Evolutionary conservation across 192 early-diverging fungal species (phyloP), one percentile per base, ranked within the genome.

Genomic region (Coemansia sp.): DNA sequence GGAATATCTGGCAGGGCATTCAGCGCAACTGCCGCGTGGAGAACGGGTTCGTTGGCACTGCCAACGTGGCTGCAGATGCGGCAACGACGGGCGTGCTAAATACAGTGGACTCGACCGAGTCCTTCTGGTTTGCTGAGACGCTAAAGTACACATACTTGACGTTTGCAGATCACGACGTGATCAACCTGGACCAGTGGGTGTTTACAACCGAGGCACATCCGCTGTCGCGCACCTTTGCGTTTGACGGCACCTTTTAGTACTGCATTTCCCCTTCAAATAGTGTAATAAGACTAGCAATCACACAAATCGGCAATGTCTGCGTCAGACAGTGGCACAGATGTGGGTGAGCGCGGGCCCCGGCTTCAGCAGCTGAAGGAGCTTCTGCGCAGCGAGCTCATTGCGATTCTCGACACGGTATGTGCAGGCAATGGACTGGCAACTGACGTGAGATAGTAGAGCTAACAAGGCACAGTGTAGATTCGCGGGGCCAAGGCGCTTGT

Each of bases 151-250:
- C 93, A 20, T 98, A 92, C 70, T 76, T 98, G 61, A 85, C 91
- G 17, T 96, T 93, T 70, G 84, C 83, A 28, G 79, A 89, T 53
- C 82, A 89, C 26, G 73, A 87, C 69, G 61, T 76, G 2, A 74
- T 92, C 53, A 84, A 86, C 7, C 79, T 95, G 12, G 89, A 92
- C 65, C 60, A 90, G 66, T 94, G 86, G 81, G 93, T 97, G 4
- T 93, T 97, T 73, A 98, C 96, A 47, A 98, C 96, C 4, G 96
- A 96, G 77, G 94, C 93, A 9, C 96, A 96, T 68, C 93, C 93
- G 37, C 64, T 97, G 61, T 71, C 71, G 2, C 67, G 71, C 25
- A 56, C 51, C 4, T 37, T 60, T 18, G 25, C 37, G 15, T 80
- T 80, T 65, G 77, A 80, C 38, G 77, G 77, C 25, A 64, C 61